phyloP scores from a whole-genome alignment of 768 basidiomycete species.

The Leccinum variicolor region DNA sequence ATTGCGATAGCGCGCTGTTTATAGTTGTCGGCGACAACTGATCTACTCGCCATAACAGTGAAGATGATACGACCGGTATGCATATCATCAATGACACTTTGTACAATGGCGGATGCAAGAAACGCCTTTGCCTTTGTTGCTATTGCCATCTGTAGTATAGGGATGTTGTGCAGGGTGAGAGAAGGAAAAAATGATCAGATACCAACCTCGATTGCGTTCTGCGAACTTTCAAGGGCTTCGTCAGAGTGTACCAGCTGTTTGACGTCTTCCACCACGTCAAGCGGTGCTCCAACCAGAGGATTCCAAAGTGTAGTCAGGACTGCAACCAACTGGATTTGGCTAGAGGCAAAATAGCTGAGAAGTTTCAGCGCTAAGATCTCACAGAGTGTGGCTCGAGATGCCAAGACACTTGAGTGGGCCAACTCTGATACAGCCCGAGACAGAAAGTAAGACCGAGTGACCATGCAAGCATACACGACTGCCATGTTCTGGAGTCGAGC shows the following conservation, averaged over 20 bases:
- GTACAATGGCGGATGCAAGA: slow-evolving; percentile 77
- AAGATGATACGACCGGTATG: slow-evolving; percentile 78
- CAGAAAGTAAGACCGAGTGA: slow-evolving; percentile 77
- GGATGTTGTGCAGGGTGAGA: background rate
- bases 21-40: slow-evolving; percentile 89
- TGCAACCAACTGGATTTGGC: slow-evolving; percentile 70
- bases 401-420: slow-evolving; percentile 73
- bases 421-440: slow-evolving; percentile 65
- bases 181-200: background rate
- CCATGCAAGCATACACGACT: slow-evolving; percentile 71
- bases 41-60: slow-evolving; percentile 56
- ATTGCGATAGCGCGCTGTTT: slow-evolving; percentile 71
- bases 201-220: slow-evolving; percentile 84
- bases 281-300: slow-evolving; percentile 74
- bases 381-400: slow-evolving; percentile 71
- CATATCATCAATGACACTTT: slow-evolving; percentile 85
- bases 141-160: slow-evolving; percentile 71
- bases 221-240: slow-evolving; percentile 55
- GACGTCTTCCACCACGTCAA: slow-evolving; percentile 65
- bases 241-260: slow-evolving; percentile 54
- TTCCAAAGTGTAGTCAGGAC: slow-evolving; percentile 83
- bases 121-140: slow-evolving; percentile 82
- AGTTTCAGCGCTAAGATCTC: slow-evolving; percentile 90
- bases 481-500: slow-evolving; percentile 73
- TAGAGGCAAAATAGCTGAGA: slow-evolving; percentile 66